phyloP scores from a whole-genome alignment of 2,329 filamentous ascomycete genomes.

The Paraconiothyrium sp. region DNA sequence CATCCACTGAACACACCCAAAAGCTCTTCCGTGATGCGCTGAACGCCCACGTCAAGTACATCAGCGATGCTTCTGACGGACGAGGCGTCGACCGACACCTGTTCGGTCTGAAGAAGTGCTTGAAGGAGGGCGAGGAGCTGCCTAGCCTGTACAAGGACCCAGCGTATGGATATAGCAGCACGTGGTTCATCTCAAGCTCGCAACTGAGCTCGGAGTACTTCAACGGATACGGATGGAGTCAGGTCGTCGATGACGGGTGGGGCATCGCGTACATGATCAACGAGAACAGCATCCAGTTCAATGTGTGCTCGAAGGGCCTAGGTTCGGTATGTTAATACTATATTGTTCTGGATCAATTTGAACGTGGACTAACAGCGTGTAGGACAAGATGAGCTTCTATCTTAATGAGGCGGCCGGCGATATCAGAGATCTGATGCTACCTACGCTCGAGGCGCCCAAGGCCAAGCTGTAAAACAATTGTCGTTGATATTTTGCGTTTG shows the following conservation, averaged over 20 bases:
- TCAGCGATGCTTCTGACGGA: conserved; percentile 85
- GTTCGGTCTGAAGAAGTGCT: conserved; percentile 93
- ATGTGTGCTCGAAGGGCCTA: conserved; percentile 92
- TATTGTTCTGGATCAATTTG: not conserved
- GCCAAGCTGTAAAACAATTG: conserved; percentile 76
- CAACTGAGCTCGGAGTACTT: conserved; percentile 97
- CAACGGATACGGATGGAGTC: conserved; percentile 98
- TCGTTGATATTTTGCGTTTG: not conserved
- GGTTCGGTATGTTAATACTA: conserved; percentile 65
- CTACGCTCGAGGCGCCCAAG: conserved; percentile 81
- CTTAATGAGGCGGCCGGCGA: conserved; percentile 93
- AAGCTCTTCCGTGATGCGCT: conserved; percentile 84
- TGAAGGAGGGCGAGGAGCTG: conserved; percentile 80
- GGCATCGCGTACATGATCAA: conserved; percentile 99
- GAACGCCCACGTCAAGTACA: conserved; percentile 87
- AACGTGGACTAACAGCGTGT: conserved; percentile 26
- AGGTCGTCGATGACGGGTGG: conserved; percentile 95
- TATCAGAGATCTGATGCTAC: conserved; percentile 84
- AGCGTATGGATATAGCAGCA: conserved; percentile 81
- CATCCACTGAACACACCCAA: conserved; percentile 71
- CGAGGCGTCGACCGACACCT: conserved; percentile 95
- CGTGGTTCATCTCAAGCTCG: conserved; percentile 88
- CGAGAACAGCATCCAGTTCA: conserved; percentile 98
- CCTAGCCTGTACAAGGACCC: conserved; percentile 89
- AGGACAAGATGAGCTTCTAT: conserved; percentile 92